Percentiles rank a stretch among this genome's conserved stretches.
These are phyloP conservation scores for Golubevia sp. DNA, from an alignment of 1,284 basidiomycete species.

Conservation along the genomic window DNA sequence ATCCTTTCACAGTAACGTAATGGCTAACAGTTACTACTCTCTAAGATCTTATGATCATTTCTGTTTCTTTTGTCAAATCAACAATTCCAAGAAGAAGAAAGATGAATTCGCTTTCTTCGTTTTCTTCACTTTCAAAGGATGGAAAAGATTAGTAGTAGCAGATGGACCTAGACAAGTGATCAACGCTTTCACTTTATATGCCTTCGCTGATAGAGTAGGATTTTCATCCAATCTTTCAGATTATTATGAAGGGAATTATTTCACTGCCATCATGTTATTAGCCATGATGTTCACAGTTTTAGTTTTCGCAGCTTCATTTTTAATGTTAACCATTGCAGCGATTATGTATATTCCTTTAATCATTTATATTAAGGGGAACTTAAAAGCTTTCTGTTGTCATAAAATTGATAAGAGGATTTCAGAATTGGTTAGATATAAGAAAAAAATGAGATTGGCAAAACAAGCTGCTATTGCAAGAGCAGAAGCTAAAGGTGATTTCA, in stretches of 20 bases:
- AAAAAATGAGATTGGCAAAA: conserved; percentile 47
- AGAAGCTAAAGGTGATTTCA: conserved; percentile 50
- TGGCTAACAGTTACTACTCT: conserved; percentile 56
- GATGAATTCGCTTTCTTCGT: conserved; percentile 57
- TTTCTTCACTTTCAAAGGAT: conserved; percentile 58
- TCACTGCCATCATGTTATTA: conserved; percentile 47
- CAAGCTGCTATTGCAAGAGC: conserved; percentile 47
- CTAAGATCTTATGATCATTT: conserved; percentile 50
- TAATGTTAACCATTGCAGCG: conserved; percentile 38
- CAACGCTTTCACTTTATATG: conserved; percentile 50
- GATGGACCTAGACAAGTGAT: conserved; percentile 55
- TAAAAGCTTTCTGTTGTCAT: conserved; percentile 57
- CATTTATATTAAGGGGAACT: conserved; percentile 55
- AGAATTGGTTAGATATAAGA: conserved; percentile 48
- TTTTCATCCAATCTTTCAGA: conserved; percentile 42
- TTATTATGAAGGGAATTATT: conserved; percentile 46
- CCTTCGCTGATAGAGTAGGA: conserved; percentile 27
- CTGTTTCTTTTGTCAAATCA: conserved; percentile 55
- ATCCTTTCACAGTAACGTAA: conserved; percentile 28
- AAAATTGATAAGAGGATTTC: conserved; percentile 56
- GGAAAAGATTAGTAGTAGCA: conserved; percentile 50
- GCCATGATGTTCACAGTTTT: conserved; percentile 55
- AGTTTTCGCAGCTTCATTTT: conserved; percentile 43
- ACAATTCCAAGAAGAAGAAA: conserved; percentile 54
- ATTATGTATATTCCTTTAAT: conserved; percentile 49